Conservation (phyloP, 768 basidiomycete genomes). For the Brasilioporus rufonigricans region DNA sequence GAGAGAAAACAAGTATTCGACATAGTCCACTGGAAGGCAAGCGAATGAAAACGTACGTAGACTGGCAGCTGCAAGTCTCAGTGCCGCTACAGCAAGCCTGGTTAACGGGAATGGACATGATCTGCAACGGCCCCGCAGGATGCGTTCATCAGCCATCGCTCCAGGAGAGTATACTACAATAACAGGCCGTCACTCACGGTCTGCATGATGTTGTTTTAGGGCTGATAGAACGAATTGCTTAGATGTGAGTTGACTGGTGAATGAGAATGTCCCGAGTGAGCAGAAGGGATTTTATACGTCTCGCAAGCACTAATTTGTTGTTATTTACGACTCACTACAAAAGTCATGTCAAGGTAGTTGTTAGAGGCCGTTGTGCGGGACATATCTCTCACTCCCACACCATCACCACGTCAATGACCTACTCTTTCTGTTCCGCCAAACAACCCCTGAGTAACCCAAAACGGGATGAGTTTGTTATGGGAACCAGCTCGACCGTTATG, state of each 20-base stretch:
- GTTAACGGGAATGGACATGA: slow-evolving; percentile 14
- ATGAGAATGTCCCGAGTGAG: neutral
- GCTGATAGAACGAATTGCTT: slow-evolving; percentile 2
- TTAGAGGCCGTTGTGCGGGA: neutral
- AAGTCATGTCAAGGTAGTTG: neutral
- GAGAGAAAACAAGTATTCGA: neutral
- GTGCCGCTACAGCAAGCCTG: slow-evolving; percentile 19
- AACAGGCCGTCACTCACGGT: slow-evolving; percentile 5
- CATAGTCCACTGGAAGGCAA: neutral
- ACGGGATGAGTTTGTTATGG: neutral
- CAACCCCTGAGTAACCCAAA: neutral
- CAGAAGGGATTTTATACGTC: slow-evolving; percentile 1
- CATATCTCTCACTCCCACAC: neutral
- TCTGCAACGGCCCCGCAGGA: neutral
- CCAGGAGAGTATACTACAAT: neutral
- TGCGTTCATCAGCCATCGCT: neutral
- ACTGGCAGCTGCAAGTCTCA: slow-evolving; percentile 11
- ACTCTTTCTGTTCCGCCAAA: neutral
- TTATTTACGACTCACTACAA: slow-evolving; percentile 3
- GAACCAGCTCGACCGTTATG: neutral
- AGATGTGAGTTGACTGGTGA: neutral
- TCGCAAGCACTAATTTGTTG: neutral
- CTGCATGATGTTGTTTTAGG: slow-evolving; percentile 15
- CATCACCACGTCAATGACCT: neutral
- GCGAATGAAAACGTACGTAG: slow-evolving; percentile 5